These are phyloP conservation scores for Hirschfeldia incana DNA, from an alignment of 345 rosid genomes.

Conservation along the genomic window DNA sequence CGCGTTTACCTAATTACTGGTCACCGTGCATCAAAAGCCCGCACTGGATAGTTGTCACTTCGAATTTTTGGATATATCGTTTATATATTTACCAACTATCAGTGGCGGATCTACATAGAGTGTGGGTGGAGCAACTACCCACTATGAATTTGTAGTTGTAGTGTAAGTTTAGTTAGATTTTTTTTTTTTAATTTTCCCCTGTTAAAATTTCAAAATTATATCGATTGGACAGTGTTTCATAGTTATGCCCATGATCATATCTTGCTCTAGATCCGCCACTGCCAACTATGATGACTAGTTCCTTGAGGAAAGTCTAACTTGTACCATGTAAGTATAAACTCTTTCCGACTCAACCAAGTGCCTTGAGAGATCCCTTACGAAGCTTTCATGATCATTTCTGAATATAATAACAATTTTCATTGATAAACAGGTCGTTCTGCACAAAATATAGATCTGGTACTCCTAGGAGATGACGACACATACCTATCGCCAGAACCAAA, in stretches of 20 bases:
- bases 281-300: neutral
- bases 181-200: too few species aligned
- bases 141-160: too few species aligned
- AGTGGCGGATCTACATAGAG: too few species aligned
- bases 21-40: slow-evolving; percentile 96
- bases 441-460: slow-evolving; percentile 5
- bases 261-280: too few species aligned
- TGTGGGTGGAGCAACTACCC: too few species aligned
- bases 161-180: too few species aligned
- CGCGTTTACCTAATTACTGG: slow-evolving; percentile 78
- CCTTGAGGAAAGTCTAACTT: slow-evolving; percentile 48
- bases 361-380: slow-evolving; percentile 71
- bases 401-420: slow-evolving; percentile 19
- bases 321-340: slow-evolving; percentile 75
- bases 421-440: neutral
- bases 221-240: too few species aligned
- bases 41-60: slow-evolving; percentile 34
- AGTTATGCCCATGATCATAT: too few species aligned
- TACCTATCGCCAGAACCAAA: slow-evolving; percentile 79
- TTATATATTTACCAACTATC: neutral
- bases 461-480: slow-evolving; percentile 10
- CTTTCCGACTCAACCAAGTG: slow-evolving; percentile 62
- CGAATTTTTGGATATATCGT: neutral
- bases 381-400: slow-evolving; percentile 75
- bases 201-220: too few species aligned